Base-by-base conservation (phyloP, 1,284 basidiomycete species). In the Fomitopsis betulina region DNA sequence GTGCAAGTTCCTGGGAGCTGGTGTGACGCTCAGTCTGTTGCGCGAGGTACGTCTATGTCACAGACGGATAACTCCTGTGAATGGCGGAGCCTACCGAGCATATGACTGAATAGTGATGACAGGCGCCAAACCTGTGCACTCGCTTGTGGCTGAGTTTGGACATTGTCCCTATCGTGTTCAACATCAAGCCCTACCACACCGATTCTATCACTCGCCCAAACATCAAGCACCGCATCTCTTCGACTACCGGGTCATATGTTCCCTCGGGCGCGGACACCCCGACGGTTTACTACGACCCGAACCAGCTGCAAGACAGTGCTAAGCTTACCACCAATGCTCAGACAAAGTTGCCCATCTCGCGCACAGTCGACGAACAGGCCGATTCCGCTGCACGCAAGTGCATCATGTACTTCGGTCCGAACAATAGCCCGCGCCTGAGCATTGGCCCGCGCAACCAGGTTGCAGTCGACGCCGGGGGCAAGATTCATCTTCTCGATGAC, bases 391-490 rank as follows among this genome's bases (percentile, higher is more conserved):
- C 87, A 38, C 86, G 90, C 67, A 92, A 92, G 70, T 85, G 83
- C 67, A 74, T 92, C 69, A 87, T 90, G 87, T 85, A 89, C 73
- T 91, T 84, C 65, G 89, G 88, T 23, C 89, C 89, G 17, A 80
- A 79, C 64, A 91, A 91, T 74, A 91, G 89, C 70, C 90, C 90
- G 17, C 86, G 89, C 66, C 77, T 92, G 39, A 83, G 76, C 66
- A 92, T 92, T 66, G 90, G 86, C 3, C 79, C 88, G 53, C 85
- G 87, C 63, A 92, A 91, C 71, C 87, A 91, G 68, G 89, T 92
- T 63, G 81, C 85, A 47, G 90, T 92, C 58, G 90, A 91, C 67
- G 83, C 87, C 45, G 89, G 76, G 38, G 89, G 89, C 15, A 90
- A 89, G 72, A 89, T 91, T 59, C 89, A 91, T 67, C 78, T 92